A percentile compares a stretch with the other conserved stretches of the same genome.
Evolutionary conservation across 495 filamentous ascomycete genomes (phyloP).

Genomic region (Trichocladium uniseriatum): DNA sequence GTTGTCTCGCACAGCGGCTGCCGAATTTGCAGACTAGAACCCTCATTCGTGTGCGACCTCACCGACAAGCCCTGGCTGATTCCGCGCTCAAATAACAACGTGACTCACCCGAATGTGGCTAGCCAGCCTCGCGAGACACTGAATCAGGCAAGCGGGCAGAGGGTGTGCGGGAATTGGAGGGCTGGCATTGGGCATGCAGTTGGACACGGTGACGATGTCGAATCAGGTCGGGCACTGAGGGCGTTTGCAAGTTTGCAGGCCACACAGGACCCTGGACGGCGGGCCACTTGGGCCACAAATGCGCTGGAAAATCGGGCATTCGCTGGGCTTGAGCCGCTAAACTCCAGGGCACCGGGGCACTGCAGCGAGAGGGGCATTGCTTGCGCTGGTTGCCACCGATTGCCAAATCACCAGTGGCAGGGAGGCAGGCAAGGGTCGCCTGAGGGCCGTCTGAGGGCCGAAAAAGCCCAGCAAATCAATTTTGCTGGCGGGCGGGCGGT

Average conservation of each 20-base stretch:
- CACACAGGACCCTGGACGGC: not conserved
- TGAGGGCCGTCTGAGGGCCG: not conserved
- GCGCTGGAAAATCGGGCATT: not conserved
- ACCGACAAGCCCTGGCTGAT: not conserved
- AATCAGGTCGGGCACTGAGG: constrained; percentile 17
- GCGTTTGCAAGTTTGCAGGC: not conserved
- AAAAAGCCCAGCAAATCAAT: no score
- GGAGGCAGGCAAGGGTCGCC: no score
- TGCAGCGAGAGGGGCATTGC: constrained; percentile 4
- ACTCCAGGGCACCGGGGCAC: not conserved
- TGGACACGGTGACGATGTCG: constrained; percentile 20
- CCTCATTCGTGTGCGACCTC: constrained; percentile 2
- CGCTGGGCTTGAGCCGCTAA: not conserved
- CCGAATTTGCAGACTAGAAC: not conserved
- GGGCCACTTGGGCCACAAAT: not conserved
- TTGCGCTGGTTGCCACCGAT: constrained; percentile 16
- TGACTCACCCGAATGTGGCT: constrained; percentile 24
- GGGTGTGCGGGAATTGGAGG: constrained; percentile 11
- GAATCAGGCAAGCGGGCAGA: constrained; percentile 9
- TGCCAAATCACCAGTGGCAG: constrained; percentile 26
- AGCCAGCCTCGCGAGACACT: constrained; percentile 18
- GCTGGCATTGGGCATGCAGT: constrained; percentile 26
- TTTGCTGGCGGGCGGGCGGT: no score
- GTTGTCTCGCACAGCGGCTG: not conserved
- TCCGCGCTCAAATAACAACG: not conserved